Evolutionary conservation across 345 rosid genomes (phyloP), one percentile per base, ranked within the genome.

Genomic region (Crucihimalaya himalaica): DNA sequence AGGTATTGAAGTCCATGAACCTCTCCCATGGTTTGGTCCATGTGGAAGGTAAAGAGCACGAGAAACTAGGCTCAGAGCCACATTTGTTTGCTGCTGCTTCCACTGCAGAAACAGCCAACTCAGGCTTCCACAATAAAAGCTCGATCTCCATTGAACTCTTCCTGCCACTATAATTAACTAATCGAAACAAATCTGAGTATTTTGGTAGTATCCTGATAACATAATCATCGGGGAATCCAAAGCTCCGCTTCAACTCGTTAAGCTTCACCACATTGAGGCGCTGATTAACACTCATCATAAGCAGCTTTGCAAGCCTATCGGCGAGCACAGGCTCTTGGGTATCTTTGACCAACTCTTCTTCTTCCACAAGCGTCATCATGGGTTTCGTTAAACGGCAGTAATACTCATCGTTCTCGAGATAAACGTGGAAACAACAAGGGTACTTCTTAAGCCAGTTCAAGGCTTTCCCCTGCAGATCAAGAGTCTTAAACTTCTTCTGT

Each of bases 381-480:
- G 75, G 83, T 72, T 94, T 94, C 0, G 97, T 88, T 31, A 94
- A 65, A 42, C 63, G 72, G 78, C 93, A 88, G 77, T 80, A 82
- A 78, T 86, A 79, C 83, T 91, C 96, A 63, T 89, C 85, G 15
- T 80, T 75, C 70, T 81, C 76, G 5, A 87, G 83, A 66, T 82
- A 88, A 8, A 89, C 86, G n/a, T 87, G 84, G 70, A 87, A 94
- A 76, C 95, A 94, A 72, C 93, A 87, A 3, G 98, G 98, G 45
- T 94, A 94, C 66, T 94, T 91, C 73, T 87, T 88, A 32, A 91
- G 83, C 98, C 98, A 94, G 73, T 94, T 91, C 65, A 91, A 73
- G 4, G 97, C 97, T 43, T 89, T 94, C 18, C 98, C 98, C 76
- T 89, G 96, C 51, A 94, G 93, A 83, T 94, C 98, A 68, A 94